Conservation (phyloP, 2,329 filamentous ascomycete species). For the Fusarium napiforme region DNA sequence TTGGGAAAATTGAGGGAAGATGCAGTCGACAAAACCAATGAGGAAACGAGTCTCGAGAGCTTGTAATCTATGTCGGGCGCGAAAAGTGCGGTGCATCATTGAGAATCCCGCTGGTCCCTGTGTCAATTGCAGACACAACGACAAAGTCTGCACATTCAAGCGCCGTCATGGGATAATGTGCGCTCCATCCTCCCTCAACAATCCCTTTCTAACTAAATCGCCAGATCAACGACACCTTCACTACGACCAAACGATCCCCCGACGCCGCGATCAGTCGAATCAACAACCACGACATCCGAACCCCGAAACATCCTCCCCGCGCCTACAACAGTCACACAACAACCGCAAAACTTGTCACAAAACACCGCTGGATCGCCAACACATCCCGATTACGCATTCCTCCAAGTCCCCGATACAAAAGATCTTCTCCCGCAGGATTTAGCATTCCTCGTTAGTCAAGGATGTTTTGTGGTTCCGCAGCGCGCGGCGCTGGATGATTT, state of each 20-base stretch:
- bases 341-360: background rate
- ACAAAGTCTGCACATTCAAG: conserved; percentile 41
- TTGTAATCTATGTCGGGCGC: conserved; percentile 37
- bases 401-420: conserved; percentile 35
- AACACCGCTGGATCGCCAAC: background rate
- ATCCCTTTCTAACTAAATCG: background rate
- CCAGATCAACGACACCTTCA: conserved; percentile 6
- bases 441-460: conserved; percentile 40
- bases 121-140: conserved; percentile 42
- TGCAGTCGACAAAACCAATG: conserved; percentile 18
- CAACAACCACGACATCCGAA: background rate
- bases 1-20: background rate
- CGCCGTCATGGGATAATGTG: conserved; percentile 30
- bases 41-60: conserved; percentile 39
- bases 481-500: conserved; percentile 42
- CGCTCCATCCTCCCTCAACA: background rate
- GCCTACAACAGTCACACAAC: background rate
- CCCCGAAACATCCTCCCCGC: background rate
- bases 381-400: conserved; percentile 38
- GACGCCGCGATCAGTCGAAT: background rate
- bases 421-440: conserved; percentile 39
- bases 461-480: conserved; percentile 43
- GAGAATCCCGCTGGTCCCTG: conserved; percentile 34
- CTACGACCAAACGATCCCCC: conserved; percentile 2
- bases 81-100: conserved; percentile 44